Base-by-base conservation (phyloP, 2,329 filamentous ascomycete genomes). In the Nemania sp. region DNA sequence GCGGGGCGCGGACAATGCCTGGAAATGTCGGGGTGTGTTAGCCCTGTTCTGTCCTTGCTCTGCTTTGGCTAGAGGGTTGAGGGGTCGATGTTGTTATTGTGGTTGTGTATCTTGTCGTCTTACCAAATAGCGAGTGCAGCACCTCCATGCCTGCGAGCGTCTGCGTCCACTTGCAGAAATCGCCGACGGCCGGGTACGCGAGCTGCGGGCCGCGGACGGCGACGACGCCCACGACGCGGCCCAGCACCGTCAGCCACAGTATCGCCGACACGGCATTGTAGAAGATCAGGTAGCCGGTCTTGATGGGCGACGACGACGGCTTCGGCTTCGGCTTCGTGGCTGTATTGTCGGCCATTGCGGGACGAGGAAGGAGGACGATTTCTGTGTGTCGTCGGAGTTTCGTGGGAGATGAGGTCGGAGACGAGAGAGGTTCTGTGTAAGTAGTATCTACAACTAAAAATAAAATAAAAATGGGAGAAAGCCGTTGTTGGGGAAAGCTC, bases 1-100 rank as follows among this genome's bases (percentile, higher is more conserved):
- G 76, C 1, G 94, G 92, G 1, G 94, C 89, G 71, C 94, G 87
- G 54, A 99, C 94, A 71, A 98, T 75, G 59, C 91, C 91, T 93
- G 54, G 37, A 17, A 34, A 18, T 9, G 46, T 12, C 15, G 20
- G 11, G 4, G 58, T 68, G 54, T 68, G 66, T 50, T 32, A 13
- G 35, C 15, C 11, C 15, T 12, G 11, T 3, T 13, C 12, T 13
- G 34, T 13, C 7, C 7, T 35, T 35, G 34, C 34, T 7, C 7
- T 35, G 34, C 7, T 13, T 7, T 35, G 7, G 34, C 34, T 4
- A 39, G 12, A 29, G 25, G 7, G 25, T 29, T 39, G 35, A 39
- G 35, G 12, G 35, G 35, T 4, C 3, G 35, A 11, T 4, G 10
- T 12, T 39, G 35, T 4, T 4, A 11, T 39, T 11, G 34, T 7